phyloP scores from a whole-genome alignment of 805 yeast species.

The Naumovozyma dairenensis region DNA sequence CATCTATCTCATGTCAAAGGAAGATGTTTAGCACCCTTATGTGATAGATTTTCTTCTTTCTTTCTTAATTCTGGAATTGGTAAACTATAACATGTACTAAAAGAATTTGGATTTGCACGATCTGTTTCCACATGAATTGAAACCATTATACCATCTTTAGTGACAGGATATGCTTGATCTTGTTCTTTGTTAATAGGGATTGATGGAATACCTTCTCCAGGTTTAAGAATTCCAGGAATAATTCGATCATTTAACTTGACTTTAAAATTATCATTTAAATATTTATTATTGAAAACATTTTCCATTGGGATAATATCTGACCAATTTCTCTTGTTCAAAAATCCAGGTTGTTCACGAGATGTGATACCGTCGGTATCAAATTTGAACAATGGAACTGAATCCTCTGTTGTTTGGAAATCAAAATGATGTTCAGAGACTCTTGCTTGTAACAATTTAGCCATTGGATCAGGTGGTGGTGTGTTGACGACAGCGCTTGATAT shows the following conservation, averaged over 20 bases:
- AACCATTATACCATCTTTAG: constrained; percentile 49
- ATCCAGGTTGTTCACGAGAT: constrained; percentile 34
- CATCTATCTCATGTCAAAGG: neutral
- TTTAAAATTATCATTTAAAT: constrained; percentile 7
- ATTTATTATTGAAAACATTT: constrained; percentile 26
- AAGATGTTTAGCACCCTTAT: constrained; percentile 24
- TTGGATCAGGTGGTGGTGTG: constrained; percentile 84
- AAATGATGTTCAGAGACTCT: constrained; percentile 63
- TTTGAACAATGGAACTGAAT: constrained; percentile 63
- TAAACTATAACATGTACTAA: constrained; percentile 57
- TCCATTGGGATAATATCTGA: constrained; percentile 51
- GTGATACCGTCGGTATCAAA: constrained; percentile 45
- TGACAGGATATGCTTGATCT: constrained; percentile 47
- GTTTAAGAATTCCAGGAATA: constrained; percentile 22
- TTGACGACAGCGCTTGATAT: constrained; percentile 86
- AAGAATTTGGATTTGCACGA: constrained; percentile 35
- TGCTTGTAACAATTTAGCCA: constrained; percentile 64
- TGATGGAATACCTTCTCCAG: constrained; percentile 6
- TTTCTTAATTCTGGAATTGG: constrained; percentile 53
- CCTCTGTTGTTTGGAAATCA: constrained; percentile 60
- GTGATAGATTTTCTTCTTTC: constrained; percentile 16
- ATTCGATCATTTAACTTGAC: constrained; percentile 10
- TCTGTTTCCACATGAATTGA: constrained; percentile 69
- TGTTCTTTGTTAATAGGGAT: constrained; percentile 9
- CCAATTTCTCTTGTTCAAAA: constrained; percentile 64